These are phyloP conservation scores for Thermochaetoides thermophila DNA, from an alignment of 495 filamentous ascomycete genomes.

Conservation along the genomic window DNA sequence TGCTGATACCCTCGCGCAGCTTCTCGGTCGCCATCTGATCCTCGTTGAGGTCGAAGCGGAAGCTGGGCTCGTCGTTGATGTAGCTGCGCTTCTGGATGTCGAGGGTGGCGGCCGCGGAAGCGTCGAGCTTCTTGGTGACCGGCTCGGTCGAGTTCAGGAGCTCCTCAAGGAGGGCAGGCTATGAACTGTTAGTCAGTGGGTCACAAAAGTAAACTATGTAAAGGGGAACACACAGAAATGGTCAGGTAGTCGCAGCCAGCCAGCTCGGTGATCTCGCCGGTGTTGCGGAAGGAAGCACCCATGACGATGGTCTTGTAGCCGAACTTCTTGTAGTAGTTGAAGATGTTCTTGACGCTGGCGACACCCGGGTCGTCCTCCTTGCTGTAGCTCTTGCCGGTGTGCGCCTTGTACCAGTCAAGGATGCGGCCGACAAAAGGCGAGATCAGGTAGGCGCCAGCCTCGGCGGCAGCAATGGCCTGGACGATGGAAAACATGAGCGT, in stretches of 20 bases:
- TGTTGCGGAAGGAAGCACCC: conserved; percentile 94
- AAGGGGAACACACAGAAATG: conserved; percentile 57
- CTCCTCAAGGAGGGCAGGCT: conserved; percentile 90
- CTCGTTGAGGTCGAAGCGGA: conserved; percentile 99
- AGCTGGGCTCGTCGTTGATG: conserved; percentile 73
- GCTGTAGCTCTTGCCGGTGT: conserved; percentile 82
- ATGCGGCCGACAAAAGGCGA: conserved; percentile 99
- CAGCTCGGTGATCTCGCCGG: conserved; percentile 92
- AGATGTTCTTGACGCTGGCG: conserved; percentile 87
- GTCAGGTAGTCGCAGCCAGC: conserved; percentile 98
- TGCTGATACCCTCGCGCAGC: conserved; percentile 95
- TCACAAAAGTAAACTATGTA: conserved; percentile 10
- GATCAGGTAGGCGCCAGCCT: conserved; percentile 96
- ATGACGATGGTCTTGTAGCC: conserved; percentile 99
- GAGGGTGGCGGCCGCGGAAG: conserved; percentile 45
- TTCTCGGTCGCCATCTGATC: conserved; percentile 98
- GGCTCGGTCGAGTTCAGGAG: conserved; percentile 62
- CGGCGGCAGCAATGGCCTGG: conserved; percentile 92
- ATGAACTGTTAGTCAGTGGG: not conserved
- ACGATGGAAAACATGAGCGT: conserved; percentile 96
- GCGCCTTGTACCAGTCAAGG: conserved; percentile 98
- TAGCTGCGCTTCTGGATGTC: conserved; percentile 80
- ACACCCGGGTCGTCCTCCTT: conserved; percentile 90
- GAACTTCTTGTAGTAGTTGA: conserved; percentile 99
- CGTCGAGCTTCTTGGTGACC: conserved; percentile 88